These are phyloP conservation scores for carrot (Daucus carota) DNA, from an alignment of 129 eudicot genomes.

Conservation along the genomic window DH1_v3.0 NC_030386.2:37481001-37481500, in stretches of 20 bases:
- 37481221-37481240: neutral
- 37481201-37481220: neutral
- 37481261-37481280: conserved; percentile 3
- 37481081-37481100: conserved; percentile 44
- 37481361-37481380: conserved; percentile 53
- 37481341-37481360: conserved; percentile 95
- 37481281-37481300: conserved; percentile 78
- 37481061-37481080: neutral
- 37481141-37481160: conserved; percentile 36
- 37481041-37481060: neutral
- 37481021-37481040: neutral
- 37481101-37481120: conserved; percentile 77
- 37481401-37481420: conserved; percentile 91
- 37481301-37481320: conserved; percentile 62
- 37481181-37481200: conserved; percentile 58
- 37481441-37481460: conserved; percentile 79
- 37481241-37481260: neutral
- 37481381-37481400: conserved; percentile 63
- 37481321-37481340: conserved; percentile 97
- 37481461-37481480: conserved; percentile 86
- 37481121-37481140: conserved; percentile 31
- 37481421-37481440: conserved; percentile 90
- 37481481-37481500: conserved; percentile 76
- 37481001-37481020: neutral
- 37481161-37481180: conserved; percentile 88